Conservation (phyloP, 2,329 filamentous ascomycete species). For the Colletotrichum orbiculare region DNA sequence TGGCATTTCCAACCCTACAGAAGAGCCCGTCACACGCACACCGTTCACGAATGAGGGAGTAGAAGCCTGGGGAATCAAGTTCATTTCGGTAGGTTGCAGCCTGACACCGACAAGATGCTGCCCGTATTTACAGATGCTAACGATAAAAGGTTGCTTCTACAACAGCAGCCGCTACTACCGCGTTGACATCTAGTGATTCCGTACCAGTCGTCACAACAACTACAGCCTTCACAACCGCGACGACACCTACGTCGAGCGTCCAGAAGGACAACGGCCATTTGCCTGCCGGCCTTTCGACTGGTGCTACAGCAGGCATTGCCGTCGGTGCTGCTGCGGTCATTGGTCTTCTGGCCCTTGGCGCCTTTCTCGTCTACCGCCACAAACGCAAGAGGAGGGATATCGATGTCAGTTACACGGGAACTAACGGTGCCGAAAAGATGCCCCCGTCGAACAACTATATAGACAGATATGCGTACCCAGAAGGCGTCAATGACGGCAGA, state of each 20-base stretch:
- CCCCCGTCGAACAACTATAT: background rate
- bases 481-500: background rate
- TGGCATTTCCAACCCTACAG: slow-evolving; percentile 12
- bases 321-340: background rate
- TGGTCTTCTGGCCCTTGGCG: background rate
- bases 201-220: too few relatives aligned
- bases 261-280: too few relatives aligned
- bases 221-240: too few relatives aligned
- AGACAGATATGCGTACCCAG: background rate
- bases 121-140: too few relatives aligned
- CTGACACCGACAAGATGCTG: too few relatives aligned
- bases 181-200: too few relatives aligned
- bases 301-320: background rate
- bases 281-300: background rate
- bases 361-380: background rate
- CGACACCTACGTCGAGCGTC: too few relatives aligned
- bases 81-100: slow-evolving; percentile 20
- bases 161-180: too few relatives aligned
- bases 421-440: background rate
- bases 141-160: too few relatives aligned
- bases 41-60: slow-evolving; percentile 10
- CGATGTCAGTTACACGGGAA: background rate
- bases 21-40: slow-evolving; percentile 15
- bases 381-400: background rate
- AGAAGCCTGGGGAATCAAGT: slow-evolving; percentile 28